Evolutionary conservation across 805 yeast genomes (phyloP), one percentile per base, ranked within the genome.

Genomic region (Cyberlindnera maritima): DNA sequence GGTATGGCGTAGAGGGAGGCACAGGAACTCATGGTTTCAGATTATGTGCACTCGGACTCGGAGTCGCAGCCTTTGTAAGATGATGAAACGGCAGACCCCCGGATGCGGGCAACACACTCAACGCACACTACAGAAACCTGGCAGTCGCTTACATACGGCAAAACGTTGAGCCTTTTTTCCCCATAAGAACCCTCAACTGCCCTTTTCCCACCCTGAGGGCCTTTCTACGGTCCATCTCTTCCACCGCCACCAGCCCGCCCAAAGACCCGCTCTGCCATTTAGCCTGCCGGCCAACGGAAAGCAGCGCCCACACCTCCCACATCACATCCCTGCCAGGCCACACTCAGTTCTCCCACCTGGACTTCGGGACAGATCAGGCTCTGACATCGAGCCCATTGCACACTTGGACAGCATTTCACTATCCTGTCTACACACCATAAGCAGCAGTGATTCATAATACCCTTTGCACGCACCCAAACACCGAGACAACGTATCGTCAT

Each of bases 51-150:
- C 32, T 25, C 15, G n/a, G n/a, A n/a, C n/a, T n/a, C n/a, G n/a
- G n/a, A n/a, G n/a, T n/a, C n/a, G 40, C 40, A 36, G 21, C 21
- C 5, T 10, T 7, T 33, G 43, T 36, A 35, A 13, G 25, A 36
- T 43, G 50, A 47, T 47, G 47, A 43, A 43, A 47, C 50, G 20
- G 37, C 42, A 23, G 37, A 21, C 29, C 21, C 43, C 37, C 17
- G 42, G 42, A 15, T 39, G 42, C 42, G 42, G 42, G 42, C 37
- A 32, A 40, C 43, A 18, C 31, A 13, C 37, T 31, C 21, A 14
- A 40, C 43, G 43, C 43, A 40, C 15, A 40, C 43, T 40, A 32
- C 43, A 40, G n/a, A 38, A 26, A 38, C 33, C 21, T 26, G 34
- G 15, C 39, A 19, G 42, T 18, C 32, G 32, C 40, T 25, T 37